A percentile compares a stretch with the other conserved stretches of the same genome.
Conservation (phyloP, 768 basidiomycete genomes). For the Lactarius evosmus region DNA sequence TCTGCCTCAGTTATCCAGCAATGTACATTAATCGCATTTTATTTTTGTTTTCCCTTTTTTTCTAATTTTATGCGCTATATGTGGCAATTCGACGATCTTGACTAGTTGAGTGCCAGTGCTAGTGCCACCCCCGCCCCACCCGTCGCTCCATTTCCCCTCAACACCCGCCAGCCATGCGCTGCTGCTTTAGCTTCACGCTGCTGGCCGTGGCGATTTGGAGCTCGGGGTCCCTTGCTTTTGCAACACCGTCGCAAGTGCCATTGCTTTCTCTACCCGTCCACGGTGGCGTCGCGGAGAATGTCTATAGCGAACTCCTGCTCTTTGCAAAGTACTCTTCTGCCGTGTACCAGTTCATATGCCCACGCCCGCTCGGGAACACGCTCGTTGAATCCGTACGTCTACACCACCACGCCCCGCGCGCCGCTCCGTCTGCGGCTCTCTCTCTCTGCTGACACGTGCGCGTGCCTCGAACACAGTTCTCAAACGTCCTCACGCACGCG, state of each 20-base stretch:
- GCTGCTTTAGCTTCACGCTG: neutral
- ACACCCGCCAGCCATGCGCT: slow-evolving; percentile 1
- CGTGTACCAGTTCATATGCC: slow-evolving; percentile 46
- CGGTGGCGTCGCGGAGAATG: slow-evolving; percentile 6
- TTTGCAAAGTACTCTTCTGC: slow-evolving; percentile 53
- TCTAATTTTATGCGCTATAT: slow-evolving; percentile 1
- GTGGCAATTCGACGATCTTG: neutral
- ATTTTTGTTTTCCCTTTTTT: neutral
- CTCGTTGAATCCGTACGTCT: slow-evolving; percentile 42
- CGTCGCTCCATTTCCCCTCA: neutral
- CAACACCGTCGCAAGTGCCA: neutral
- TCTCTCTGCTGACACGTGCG: neutral
- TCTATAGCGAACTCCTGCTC: slow-evolving; percentile 42
- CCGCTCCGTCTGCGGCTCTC: neutral
- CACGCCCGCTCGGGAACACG: slow-evolving; percentile 46
- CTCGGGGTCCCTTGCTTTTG: neutral
- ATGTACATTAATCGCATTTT: slow-evolving; percentile 31
- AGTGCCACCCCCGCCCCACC: too few species aligned
- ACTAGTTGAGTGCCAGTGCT: too few species aligned
- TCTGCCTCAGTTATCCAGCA: slow-evolving; percentile 32
- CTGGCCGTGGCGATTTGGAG: neutral
- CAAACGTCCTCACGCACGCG: slow-evolving; percentile 24
- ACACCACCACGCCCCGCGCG: neutral
- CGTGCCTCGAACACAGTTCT: slow-evolving; percentile 29
- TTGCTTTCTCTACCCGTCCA: neutral